Base-by-base conservation (phyloP, 352 stramenopile species). In the Saprolegnia parasitica region DNA sequence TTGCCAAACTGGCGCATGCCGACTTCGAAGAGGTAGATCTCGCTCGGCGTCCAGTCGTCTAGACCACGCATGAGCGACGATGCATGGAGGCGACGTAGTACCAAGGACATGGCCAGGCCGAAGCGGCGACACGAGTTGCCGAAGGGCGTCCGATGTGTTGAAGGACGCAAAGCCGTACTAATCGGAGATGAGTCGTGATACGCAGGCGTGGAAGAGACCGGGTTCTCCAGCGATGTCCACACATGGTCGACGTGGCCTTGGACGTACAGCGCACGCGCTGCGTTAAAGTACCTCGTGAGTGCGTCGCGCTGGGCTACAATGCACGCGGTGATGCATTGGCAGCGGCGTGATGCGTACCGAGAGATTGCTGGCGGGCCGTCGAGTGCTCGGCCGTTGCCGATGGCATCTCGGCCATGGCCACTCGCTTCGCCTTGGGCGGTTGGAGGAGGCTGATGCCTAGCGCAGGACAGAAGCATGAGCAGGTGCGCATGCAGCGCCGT, bases 11-110 rank as follows among this genome's bases (percentile, higher is more conserved):
- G 78, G 42, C 89, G 78, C 50, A 90, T 89, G 0, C 81, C 75
- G 35, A 92, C 83, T 65, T 93, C 86, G 46, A 92, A 95, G n/a
- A 88, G 76, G 4, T 77, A 73, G 35, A 95, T 78, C 60, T 95
- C 84, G 13, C 84, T 75, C 1, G 84, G 76, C 0, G 84, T 87
- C 87, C 87, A 95, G 39, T 84, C 49, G 64, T 95, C 87, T 95
- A 29, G 20, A 72, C 13, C 70, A 55, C 29, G 21, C 13, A 65
- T 18, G 15, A 71, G 32, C 16, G 10, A 58, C 23, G 20, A 56
- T 1, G 16, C 29, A 57, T 35, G 37, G 52, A 29, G n/a, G 8
- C 39, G 15, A 15, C 39, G 39, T 8, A 46, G 23, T 75, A 95
- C 86, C 86, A 20, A 95, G 76, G 64, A 91, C 75, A 68, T 93